phyloP scores from a whole-genome alignment of 495 filamentous ascomycete species.

The Podospora pseudopauciseta region DNA sequence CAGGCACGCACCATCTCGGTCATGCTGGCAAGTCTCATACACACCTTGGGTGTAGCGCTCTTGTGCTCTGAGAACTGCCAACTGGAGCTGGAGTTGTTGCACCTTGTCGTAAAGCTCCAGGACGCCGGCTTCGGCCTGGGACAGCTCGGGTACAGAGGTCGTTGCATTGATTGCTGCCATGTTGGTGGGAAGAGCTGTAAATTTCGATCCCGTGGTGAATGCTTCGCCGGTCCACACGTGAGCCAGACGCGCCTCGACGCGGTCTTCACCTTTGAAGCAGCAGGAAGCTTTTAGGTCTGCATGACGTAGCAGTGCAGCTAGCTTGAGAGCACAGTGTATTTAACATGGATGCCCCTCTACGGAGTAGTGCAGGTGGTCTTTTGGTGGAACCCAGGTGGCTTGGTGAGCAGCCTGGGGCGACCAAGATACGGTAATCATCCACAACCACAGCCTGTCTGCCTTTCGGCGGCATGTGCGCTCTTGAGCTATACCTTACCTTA shows the following conservation, averaged over 20 bases:
- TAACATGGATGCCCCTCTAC: not conserved
- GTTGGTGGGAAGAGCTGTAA: not conserved
- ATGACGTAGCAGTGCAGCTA: not conserved
- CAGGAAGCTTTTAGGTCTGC: not conserved
- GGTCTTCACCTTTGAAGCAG: not conserved
- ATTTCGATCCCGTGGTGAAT: not conserved
- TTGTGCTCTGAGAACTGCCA: constrained; percentile 58
- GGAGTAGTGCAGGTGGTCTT: not conserved
- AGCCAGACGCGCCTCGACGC: not conserved
- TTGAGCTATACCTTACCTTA: not conserved
- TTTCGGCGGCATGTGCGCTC: not conserved
- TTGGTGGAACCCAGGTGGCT: not conserved
- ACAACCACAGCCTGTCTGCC: not conserved
- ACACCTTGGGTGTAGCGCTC: constrained; percentile 16
- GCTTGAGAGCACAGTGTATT: not conserved
- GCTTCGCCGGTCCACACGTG: not conserved
- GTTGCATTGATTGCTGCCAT: constrained; percentile 10
- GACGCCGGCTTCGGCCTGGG: constrained; percentile 54
- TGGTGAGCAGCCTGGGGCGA: not conserved
- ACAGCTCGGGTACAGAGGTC: constrained; percentile 7
- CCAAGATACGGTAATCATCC: not conserved
- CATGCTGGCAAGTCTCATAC: not conserved
- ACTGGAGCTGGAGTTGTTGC: constrained; percentile 66
- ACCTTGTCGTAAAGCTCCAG: constrained; percentile 66
- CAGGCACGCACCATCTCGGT: no score